phyloP scores from a whole-genome alignment of 306 rosid genomes.

The Dryas drummondii region DNA sequence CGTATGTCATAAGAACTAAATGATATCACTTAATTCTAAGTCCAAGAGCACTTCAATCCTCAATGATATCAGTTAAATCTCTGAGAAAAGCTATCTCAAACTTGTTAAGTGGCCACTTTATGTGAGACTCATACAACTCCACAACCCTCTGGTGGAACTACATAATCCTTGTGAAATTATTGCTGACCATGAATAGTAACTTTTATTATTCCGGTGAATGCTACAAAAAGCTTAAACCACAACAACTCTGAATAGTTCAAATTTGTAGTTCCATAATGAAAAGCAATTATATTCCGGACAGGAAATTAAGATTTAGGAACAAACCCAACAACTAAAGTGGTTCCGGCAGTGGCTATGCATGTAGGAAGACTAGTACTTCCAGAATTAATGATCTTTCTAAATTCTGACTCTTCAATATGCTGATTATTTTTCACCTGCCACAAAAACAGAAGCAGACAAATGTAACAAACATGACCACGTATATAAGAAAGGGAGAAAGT shows the following conservation, averaged over 20 bases:
- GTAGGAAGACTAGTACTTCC: constrained; percentile 57
- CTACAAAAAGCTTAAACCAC: not conserved
- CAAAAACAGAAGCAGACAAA: constrained; percentile 20
- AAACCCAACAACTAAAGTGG: constrained; percentile 80
- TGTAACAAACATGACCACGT: not conserved
- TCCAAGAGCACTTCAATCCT: not conserved
- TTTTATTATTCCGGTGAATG: not conserved
- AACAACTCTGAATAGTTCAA: not conserved
- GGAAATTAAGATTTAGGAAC: constrained; percentile 26
- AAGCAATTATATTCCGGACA: not conserved
- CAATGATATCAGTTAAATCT: not conserved
- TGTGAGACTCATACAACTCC: not conserved
- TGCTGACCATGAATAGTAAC: not conserved
- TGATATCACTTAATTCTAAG: not conserved
- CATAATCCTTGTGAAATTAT: not conserved
- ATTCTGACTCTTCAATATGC: constrained; percentile 54
- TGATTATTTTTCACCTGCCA: constrained; percentile 57
- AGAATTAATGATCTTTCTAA: constrained; percentile 52
- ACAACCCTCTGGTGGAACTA: not conserved
- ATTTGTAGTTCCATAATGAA: not conserved
- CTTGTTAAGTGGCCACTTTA: not conserved
- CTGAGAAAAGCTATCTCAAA: not conserved
- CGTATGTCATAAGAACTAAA: not conserved
- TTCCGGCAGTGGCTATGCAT: constrained; percentile 90
- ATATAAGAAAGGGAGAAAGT: constrained; percentile 8